phyloP scores from a whole-genome alignment of 192 early-diverging fungal species.

The Tieghemiomyces parasiticus region DNA sequence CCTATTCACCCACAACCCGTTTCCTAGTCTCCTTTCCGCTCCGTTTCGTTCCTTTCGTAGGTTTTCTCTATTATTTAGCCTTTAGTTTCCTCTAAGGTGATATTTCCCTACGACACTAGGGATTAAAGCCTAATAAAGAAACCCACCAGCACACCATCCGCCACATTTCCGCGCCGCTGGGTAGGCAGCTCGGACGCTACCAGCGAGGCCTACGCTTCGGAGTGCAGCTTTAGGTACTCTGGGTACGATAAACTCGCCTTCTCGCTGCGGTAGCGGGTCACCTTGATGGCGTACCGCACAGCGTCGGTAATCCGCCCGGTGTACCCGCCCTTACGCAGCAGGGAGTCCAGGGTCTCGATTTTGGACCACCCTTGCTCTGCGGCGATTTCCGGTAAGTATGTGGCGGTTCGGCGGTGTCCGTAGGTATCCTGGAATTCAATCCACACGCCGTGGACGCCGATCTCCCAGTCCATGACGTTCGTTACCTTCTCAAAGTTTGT shows the following conservation, averaged over 20 bases:
- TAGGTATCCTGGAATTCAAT: constrained; percentile 56
- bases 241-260: constrained; percentile 54
- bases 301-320: constrained; percentile 39
- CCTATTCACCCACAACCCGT: no score
- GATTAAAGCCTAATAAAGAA: no score
- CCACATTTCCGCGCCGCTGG: no score
- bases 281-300: constrained; percentile 36
- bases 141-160: no score
- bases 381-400: constrained; percentile 85
- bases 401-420: constrained; percentile 47
- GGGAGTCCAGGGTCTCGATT: constrained; percentile 63
- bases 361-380: constrained; percentile 84
- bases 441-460: constrained; percentile 88
- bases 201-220: background rate
- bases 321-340: constrained; percentile 79
- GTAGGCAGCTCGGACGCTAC: no score
- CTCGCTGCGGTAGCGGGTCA: constrained; percentile 73
- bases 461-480: constrained; percentile 73
- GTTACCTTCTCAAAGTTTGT: constrained; percentile 68
- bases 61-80: no score
- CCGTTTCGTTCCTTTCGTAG: no score
- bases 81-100: no score
- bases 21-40: no score
- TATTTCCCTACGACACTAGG: no score
- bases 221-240: constrained; percentile 34